phyloP scores from a whole-genome alignment of 495 filamentous ascomycete genomes.

The Talaromyces stipitatus region DNA sequence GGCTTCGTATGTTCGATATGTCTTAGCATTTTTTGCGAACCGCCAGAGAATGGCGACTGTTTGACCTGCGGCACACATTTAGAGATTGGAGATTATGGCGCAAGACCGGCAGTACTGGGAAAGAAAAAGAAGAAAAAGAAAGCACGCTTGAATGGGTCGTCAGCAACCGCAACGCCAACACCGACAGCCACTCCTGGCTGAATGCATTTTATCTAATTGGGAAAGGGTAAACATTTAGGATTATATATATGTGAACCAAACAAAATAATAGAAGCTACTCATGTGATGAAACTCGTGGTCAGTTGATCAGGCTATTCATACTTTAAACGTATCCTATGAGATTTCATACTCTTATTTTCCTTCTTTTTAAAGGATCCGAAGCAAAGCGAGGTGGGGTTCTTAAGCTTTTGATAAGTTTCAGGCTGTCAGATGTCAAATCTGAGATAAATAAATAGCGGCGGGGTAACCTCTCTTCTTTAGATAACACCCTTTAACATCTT shows the following conservation, averaged over 20 bases:
- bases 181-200: slow-evolving; percentile 33
- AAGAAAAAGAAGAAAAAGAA: slow-evolving; percentile 70
- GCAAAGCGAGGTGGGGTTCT: not conserved
- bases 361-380: not conserved
- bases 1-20: slow-evolving; percentile 96
- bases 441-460: not conserved
- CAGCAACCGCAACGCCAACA: slow-evolving; percentile 32
- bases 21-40: slow-evolving; percentile 72
- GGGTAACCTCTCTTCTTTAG: not conserved
- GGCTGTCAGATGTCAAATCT: not conserved
- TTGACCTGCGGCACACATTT: slow-evolving; percentile 87
- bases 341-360: not conserved
- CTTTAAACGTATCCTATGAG: not conserved
- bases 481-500: not conserved
- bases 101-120: slow-evolving; percentile 66
- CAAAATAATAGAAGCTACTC: not conserved
- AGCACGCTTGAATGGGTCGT: slow-evolving; percentile 31
- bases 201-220: not conserved
- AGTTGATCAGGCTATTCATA: not conserved
- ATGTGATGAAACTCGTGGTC: not conserved
- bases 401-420: not conserved
- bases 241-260: not conserved
- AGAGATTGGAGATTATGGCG: slow-evolving; percentile 64
- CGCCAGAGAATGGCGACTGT: slow-evolving; percentile 61
- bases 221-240: not conserved